Conservation (phyloP, 495 filamentous ascomycete genomes). For the Aspergillus homomorphus region DNA sequence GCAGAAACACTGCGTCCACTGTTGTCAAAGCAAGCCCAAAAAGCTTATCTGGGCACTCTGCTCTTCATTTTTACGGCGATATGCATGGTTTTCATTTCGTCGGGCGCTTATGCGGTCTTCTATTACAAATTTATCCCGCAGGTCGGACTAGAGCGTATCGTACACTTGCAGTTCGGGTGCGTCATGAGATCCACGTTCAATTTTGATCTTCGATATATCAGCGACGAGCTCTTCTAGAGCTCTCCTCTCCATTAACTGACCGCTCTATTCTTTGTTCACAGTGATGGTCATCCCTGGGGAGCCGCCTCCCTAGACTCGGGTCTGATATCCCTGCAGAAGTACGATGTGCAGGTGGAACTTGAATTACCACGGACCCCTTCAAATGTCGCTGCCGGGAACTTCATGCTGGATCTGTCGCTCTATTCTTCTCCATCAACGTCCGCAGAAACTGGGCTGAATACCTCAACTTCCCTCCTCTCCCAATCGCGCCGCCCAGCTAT, state of each 20-base stretch:
- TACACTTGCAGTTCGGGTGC: slow-evolving; percentile 82
- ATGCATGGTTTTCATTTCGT: slow-evolving; percentile 60
- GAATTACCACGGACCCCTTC: slow-evolving; percentile 62
- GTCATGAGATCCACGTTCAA: slow-evolving; percentile 12
- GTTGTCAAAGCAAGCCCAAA: slow-evolving; percentile 63
- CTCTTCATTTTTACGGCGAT: slow-evolving; percentile 58
- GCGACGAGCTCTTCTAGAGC: neutral
- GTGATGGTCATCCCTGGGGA: slow-evolving; percentile 44
- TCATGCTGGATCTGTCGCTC: slow-evolving; percentile 84
- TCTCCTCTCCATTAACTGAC: neutral
- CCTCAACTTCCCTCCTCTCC: slow-evolving; percentile 31
- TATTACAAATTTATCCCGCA: slow-evolving; percentile 82
- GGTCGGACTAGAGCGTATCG: slow-evolving; percentile 57
- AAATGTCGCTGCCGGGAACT: slow-evolving; percentile 69
- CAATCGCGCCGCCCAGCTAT: slow-evolving; percentile 60
- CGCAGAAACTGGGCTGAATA: slow-evolving; percentile 20
- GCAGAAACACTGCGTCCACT: slow-evolving; percentile 41
- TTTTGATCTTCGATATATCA: neutral
- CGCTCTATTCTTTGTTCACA: slow-evolving; percentile 9
- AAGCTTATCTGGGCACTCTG: slow-evolving; percentile 68
- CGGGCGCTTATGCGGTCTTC: slow-evolving; percentile 69
- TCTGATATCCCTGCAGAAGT: slow-evolving; percentile 48
- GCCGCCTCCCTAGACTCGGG: slow-evolving; percentile 36
- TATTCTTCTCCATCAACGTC: slow-evolving; percentile 39
- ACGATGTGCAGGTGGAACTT: slow-evolving; percentile 68